Percentiles rank a stretch among this genome's conserved stretches.
phyloP scores from a whole-genome alignment of 441 rosid species.

The Mallotus japonicus region DNA sequence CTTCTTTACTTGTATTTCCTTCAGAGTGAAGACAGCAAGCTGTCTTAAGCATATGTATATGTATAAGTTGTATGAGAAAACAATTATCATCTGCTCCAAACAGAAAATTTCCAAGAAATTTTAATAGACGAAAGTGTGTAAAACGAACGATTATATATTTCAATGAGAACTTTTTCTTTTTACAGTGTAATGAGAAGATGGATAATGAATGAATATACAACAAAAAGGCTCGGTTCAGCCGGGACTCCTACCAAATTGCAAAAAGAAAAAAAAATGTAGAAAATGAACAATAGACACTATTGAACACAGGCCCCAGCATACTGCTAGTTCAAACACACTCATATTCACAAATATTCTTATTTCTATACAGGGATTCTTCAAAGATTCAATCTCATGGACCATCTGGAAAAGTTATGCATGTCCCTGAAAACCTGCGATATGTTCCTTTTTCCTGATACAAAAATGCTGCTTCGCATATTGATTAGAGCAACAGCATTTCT shows the following conservation, averaged over 20 bases:
- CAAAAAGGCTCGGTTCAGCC: conserved; percentile 1
- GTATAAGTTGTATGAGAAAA: too few species aligned
- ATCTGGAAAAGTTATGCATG: too few species aligned
- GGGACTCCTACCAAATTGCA: not conserved
- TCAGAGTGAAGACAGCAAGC: not conserved
- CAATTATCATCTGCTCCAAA: too few species aligned
- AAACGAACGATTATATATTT: not conserved
- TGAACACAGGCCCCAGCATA: too few species aligned
- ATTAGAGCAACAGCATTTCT: not conserved
- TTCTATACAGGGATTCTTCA: too few species aligned
- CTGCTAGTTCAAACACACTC: not conserved
- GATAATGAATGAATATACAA: not conserved
- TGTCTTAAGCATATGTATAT: too few species aligned
- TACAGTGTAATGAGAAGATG: not conserved
- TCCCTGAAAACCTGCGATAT: too few species aligned
- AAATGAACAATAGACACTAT: too few species aligned
- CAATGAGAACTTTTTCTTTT: not conserved
- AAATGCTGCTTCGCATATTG: not conserved
- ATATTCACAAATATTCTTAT: not conserved
- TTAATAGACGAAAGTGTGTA: not conserved
- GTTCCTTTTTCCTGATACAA: not conserved
- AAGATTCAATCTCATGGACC: too few species aligned
- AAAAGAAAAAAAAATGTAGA: not conserved
- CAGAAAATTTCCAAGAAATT: too few species aligned
- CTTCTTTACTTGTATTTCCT: too few species aligned